Evolutionary conservation across 176 grass and related monocot genomes (phyloP), one percentile per base, ranked within the genome.

Genomic region (Pharus latifolius): DNA sequence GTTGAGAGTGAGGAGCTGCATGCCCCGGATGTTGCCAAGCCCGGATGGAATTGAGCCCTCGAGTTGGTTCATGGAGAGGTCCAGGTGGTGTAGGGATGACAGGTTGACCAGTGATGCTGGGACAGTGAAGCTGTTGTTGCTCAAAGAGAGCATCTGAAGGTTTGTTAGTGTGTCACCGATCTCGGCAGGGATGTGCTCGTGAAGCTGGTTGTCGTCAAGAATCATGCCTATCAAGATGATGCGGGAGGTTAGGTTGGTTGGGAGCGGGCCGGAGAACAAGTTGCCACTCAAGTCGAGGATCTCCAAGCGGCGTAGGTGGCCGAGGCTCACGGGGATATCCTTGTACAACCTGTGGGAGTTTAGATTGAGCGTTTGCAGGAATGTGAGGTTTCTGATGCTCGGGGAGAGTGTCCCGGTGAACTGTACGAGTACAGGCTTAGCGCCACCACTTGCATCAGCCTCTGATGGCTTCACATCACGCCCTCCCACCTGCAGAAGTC

Each of bases 251-350:
- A 78, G 15, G 9, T 69, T 78, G 2, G 6, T 2, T 0, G 63
- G 63, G 20, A 68, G 1, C 41, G 25, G 10, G n/a, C 75, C 75
- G 3, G 41, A 78, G 52, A 68, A 57, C 6, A 20, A 0, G 28
- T 78, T 78, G 52, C 10, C 0, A 53, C 41, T 49, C 6, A 78
- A 15, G 6, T 49, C 41, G 9, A 78, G 63, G 8, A 0, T 5
- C 0, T 3, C 3, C 40, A 78, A 63, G 16, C 10, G 41, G 0
- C 0, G 52, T 1, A 78, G 28, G 0, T 6, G 63, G 0, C 63
- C 75, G 4, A 78, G 20, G 63, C 75, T 78, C 5, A 29, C 63
- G 0, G 75, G 75, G 10, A 78, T 78, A 10, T 15, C 44, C 5
- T 66, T 66, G 17, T 10, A 9, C 0, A 70, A 15, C 55, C 33